Conservation (phyloP, 768 basidiomycete species). For the Suillus variegatus region DNA sequence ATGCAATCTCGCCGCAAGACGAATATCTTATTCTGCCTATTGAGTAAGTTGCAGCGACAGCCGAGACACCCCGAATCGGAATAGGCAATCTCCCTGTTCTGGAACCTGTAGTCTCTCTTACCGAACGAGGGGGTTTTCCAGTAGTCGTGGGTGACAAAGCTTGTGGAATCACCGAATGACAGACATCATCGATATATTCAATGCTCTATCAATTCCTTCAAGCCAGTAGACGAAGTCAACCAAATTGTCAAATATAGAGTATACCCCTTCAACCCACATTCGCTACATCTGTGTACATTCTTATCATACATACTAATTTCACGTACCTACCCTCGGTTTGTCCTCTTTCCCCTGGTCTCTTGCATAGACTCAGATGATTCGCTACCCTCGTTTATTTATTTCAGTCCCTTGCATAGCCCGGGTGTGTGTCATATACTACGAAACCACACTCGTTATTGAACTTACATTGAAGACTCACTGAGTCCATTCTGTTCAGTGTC, state of each 20-base stretch:
- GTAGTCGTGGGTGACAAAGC: not conserved
- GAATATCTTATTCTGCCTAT: not conserved
- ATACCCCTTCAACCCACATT: not conserved
- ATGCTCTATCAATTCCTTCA: not conserved
- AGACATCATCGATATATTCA: not conserved
- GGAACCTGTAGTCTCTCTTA: not conserved
- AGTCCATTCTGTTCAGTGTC: too few relatives aligned
- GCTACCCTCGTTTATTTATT: not conserved
- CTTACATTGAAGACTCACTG: not conserved
- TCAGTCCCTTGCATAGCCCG: not conserved
- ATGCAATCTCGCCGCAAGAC: not conserved
- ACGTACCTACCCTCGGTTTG: not conserved
- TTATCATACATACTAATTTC: not conserved
- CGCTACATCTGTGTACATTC: not conserved
- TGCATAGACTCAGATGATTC: not conserved
- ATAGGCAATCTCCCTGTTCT: not conserved
- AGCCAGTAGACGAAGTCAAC: not conserved
- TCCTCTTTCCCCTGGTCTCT: not conserved
- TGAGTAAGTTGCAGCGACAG: not conserved
- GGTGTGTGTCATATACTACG: too few relatives aligned
- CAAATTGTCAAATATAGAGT: not conserved
- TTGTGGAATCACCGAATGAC: not conserved
- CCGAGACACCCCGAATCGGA: not conserved
- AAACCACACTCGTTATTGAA: not conserved
- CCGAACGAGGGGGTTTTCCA: too few relatives aligned